A percentile compares a stretch with the other conserved stretches of the same genome.
Conservation (phyloP, 257 asterid genomes). For the Linderniella brevidens region DNA sequence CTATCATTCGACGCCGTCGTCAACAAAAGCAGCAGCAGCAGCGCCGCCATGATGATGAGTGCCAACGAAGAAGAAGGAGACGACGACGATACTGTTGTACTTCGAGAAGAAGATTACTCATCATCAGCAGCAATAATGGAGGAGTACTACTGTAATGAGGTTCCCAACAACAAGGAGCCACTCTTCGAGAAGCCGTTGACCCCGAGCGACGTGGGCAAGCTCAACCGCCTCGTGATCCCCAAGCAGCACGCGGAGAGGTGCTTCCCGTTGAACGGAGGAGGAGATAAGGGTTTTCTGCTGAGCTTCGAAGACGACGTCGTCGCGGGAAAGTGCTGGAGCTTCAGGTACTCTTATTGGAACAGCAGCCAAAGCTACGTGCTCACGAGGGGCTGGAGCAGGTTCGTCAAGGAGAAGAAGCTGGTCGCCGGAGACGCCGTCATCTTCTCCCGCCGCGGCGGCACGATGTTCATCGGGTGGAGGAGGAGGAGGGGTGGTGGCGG, state of each 20-base stretch:
- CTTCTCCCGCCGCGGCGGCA: conserved; percentile 48
- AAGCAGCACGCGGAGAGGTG: conserved; percentile 79
- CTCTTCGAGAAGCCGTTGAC: conserved; percentile 80
- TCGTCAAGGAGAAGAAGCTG: conserved; percentile 67
- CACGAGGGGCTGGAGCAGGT: conserved; percentile 92
- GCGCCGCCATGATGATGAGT: no score
- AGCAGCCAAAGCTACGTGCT: conserved; percentile 87
- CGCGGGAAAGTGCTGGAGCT: conserved; percentile 57
- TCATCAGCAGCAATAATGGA: no score
- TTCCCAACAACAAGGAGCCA: conserved; percentile 18
- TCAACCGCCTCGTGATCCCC: conserved; percentile 83
- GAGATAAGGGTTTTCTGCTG: conserved; percentile 41
- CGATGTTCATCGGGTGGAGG: conserved; percentile 70
- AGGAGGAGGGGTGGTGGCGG: conserved; percentile 15
- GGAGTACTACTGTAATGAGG: no score
- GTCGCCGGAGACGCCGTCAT: conserved; percentile 69
- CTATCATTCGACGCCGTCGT: no score
- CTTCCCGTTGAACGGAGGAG: conserved; percentile 41
- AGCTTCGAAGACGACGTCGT: conserved; percentile 53
- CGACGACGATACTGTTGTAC: no score
- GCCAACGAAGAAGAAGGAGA: no score
- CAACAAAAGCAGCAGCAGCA: no score
- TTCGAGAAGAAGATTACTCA: no score
- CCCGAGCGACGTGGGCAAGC: conserved; percentile 92
- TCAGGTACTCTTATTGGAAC: conserved; percentile 83